phyloP scores from a whole-genome alignment of 495 filamentous ascomycete genomes.

The Hypoxylon trugodes region DNA sequence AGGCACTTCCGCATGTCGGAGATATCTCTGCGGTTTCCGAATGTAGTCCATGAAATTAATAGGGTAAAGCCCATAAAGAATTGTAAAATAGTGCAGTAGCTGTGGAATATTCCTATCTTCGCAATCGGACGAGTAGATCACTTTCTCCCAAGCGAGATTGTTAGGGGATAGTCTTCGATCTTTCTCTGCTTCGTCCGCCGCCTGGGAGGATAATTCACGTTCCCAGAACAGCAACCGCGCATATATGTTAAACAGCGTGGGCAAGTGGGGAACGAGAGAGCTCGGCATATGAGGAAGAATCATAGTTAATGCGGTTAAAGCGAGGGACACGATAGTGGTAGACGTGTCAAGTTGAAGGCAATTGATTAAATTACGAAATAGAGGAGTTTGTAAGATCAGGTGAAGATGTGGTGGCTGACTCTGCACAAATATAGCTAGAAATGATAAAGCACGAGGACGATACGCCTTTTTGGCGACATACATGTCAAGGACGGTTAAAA shows the following conservation, averaged over 20 bases:
- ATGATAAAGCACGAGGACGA: conserved; percentile 63
- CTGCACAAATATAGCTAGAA: conserved; percentile 71
- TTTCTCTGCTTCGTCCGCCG: conserved; percentile 42
- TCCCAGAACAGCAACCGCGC: conserved; percentile 79
- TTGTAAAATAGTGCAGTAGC: conserved; percentile 78
- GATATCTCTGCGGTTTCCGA: conserved; percentile 74
- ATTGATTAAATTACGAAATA: conserved; percentile 71
- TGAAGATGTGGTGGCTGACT: conserved; percentile 76
- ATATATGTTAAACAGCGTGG: conserved; percentile 78
- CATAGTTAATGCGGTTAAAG: conserved; percentile 74
- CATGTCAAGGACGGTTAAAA: conserved; percentile 66
- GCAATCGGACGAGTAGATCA: conserved; percentile 62
- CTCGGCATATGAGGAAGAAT: conserved; percentile 77
- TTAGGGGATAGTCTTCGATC: conserved; percentile 38
- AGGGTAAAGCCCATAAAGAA: conserved; percentile 81
- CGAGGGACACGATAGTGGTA: conserved; percentile 70
- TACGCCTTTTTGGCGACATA: conserved; percentile 67
- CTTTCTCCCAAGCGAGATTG: conserved; percentile 64
- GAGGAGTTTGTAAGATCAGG: conserved; percentile 68
- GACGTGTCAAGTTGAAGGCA: conserved; percentile 77
- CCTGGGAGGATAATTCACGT: conserved; percentile 50
- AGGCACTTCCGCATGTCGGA: conserved; percentile 67
- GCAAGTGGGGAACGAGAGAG: conserved; percentile 67
- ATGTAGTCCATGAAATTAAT: conserved; percentile 81
- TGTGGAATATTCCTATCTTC: conserved; percentile 71